Evolutionary conservation across 2,329 filamentous ascomycete genomes (phyloP).

Genomic region (Colletotrichum graminicola): DNA sequence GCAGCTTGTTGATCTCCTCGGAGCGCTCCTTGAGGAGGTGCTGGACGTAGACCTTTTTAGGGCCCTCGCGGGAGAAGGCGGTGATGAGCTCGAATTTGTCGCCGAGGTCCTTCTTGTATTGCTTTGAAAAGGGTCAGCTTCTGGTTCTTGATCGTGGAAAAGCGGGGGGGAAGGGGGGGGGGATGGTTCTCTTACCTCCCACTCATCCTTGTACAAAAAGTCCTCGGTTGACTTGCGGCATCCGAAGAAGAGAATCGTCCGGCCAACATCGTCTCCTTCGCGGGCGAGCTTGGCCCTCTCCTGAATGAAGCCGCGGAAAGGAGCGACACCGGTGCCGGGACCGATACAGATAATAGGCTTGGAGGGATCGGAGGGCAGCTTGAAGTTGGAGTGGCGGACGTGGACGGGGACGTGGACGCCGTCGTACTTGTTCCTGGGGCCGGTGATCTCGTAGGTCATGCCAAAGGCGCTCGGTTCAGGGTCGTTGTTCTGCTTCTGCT

Average conservation of each 20-base stretch:
- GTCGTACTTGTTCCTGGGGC: slow-evolving; percentile 96
- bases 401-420: slow-evolving; percentile 96
- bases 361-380: slow-evolving; percentile 92
- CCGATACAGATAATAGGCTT: slow-evolving; percentile 97
- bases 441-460: slow-evolving; percentile 85
- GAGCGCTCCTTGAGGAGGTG: slow-evolving; percentile 88
- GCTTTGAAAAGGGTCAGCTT: slow-evolving; percentile 60
- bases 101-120: slow-evolving; percentile 85
- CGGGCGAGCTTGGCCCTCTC: slow-evolving; percentile 88
- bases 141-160: background rate
- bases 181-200: slow-evolving; percentile 75
- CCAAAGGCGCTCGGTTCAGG: slow-evolving; percentile 85
- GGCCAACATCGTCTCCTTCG: slow-evolving; percentile 84
- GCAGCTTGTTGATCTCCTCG: slow-evolving; percentile 86
- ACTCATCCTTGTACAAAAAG: slow-evolving; percentile 92
- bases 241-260: slow-evolving; percentile 93
- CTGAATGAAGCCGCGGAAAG: slow-evolving; percentile 95
- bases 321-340: slow-evolving; percentile 95
- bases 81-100: slow-evolving; percentile 92
- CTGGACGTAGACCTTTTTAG: slow-evolving; percentile 96
- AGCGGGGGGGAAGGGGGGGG: no score
- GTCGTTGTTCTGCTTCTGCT: slow-evolving; percentile 96
- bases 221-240: slow-evolving; percentile 91
- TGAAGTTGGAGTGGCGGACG: slow-evolving; percentile 98
- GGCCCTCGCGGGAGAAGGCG: slow-evolving; percentile 90